A percentile compares a stretch with the other conserved stretches of the same genome.
phyloP scores from a whole-genome alignment of 495 filamentous ascomycete species.

The Delitschia confertaspora region DNA sequence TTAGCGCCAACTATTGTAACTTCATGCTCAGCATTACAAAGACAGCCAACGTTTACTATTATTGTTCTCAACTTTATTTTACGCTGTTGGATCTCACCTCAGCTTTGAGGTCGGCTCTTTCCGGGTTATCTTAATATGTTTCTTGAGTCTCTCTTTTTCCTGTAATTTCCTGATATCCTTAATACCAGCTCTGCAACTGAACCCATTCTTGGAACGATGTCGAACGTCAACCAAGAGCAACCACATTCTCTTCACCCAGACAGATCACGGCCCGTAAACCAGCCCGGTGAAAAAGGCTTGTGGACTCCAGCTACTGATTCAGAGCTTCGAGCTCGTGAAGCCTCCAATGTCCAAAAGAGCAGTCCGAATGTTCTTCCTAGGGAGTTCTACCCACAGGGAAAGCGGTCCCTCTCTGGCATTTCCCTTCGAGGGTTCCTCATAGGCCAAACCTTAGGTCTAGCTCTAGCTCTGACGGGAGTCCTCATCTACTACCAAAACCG shows the following conservation, averaged over 20 bases:
- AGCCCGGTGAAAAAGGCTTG: conserved; percentile 9
- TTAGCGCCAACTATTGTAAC: too few relatives aligned
- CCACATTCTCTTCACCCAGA: conserved; percentile 13
- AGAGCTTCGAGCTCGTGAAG: conserved; percentile 17
- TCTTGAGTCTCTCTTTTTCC: too few relatives aligned
- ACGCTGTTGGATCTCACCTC: too few relatives aligned
- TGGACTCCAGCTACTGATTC: conserved; percentile 23
- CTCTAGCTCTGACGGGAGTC: conserved; percentile 37
- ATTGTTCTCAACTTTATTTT: too few relatives aligned
- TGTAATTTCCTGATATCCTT: too few relatives aligned
- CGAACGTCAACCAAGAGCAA: background rate
- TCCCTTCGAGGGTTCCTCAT: conserved; percentile 61
- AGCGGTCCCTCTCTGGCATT: conserved; percentile 63
- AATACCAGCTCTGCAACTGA: background rate
- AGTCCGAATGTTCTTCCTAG: conserved; percentile 4
- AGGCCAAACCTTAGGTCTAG: conserved; percentile 42
- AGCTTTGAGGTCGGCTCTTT: too few relatives aligned
- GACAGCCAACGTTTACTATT: too few relatives aligned
- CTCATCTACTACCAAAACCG: conserved; percentile 36
- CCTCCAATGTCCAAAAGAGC: conserved; percentile 10
- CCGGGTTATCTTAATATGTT: too few relatives aligned
- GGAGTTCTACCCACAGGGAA: conserved; percentile 26
- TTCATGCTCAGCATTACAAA: too few relatives aligned
- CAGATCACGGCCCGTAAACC: conserved; percentile 24
- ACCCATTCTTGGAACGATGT: background rate